Evolutionary conservation across 2,329 filamentous ascomycete species (phyloP).

Genomic region (Aspergillus sp.): DNA sequence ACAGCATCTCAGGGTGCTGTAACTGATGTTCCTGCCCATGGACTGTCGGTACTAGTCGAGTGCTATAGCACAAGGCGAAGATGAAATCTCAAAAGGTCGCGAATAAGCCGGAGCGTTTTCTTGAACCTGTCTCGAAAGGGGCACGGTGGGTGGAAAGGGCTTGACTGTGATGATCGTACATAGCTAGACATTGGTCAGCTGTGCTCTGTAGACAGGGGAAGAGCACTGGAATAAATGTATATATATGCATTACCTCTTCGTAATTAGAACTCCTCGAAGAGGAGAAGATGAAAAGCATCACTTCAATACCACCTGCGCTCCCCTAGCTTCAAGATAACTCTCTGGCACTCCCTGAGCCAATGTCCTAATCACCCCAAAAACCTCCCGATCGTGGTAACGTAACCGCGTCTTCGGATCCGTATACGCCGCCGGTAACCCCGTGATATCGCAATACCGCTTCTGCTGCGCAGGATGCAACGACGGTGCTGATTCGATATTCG

Average conservation of each 20-base stretch:
- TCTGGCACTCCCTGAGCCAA: constrained; percentile 77
- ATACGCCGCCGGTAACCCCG: constrained; percentile 83
- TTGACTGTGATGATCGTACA: constrained; percentile 96
- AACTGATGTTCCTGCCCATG: constrained; percentile 54
- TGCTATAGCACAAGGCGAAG: constrained; percentile 68
- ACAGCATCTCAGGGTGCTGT: constrained; percentile 47
- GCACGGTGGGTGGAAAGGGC: constrained; percentile 75
- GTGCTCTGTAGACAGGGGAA: neutral
- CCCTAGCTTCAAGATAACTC: constrained; percentile 79
- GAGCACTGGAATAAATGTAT: no score
- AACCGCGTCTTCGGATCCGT: constrained; percentile 90
- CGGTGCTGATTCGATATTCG: constrained; percentile 91
- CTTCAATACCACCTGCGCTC: constrained; percentile 88
- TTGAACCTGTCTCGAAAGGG: constrained; percentile 75
- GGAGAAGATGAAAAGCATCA: constrained; percentile 29
- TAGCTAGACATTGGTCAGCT: neutral
- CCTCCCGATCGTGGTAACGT: constrained; percentile 85
- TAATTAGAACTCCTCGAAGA: neutral
- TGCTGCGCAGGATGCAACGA: constrained; percentile 68
- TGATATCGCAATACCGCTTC: constrained; percentile 92
- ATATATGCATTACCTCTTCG: neutral
- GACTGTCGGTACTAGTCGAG: constrained; percentile 64
- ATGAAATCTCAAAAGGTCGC: constrained; percentile 60
- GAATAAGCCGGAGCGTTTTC: constrained; percentile 99
- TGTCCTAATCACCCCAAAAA: constrained; percentile 74